Base-by-base conservation (phyloP, 2,329 filamentous ascomycete genomes). In the Aspergillus fijiensis region DNA sequence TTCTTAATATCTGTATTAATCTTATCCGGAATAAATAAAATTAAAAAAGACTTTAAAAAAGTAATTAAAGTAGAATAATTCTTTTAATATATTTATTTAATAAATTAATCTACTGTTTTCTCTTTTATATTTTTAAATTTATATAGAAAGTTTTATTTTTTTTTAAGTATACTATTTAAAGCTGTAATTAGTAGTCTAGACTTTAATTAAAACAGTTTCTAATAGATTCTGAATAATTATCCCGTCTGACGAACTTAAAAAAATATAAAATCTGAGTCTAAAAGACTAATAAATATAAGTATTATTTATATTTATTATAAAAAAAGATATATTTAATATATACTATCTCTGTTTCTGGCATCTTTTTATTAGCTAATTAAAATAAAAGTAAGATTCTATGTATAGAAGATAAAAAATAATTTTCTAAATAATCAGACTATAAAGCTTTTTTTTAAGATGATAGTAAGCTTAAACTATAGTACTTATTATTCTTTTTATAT, bases 161-260 rank as follows among this genome's bases (percentile, higher is more conserved):
- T 59, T 29, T 25, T 11, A 27, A 61, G 61, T 4, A 27, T 57
- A 23, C 49, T 33, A 5, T 33, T 42, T 31, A 63, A 50, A 5
- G 61, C 61, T 23, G 51, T 23, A 23, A 27, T 35, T 12, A 57
- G 57, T 9, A 31, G 49, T 39, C 33, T 61, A 14, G 48, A 61
- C 31, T 61, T 61, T 7, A 49, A 53, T 33, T 54, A 49, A 1
- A 61, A 51, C 45, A 62, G 51, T 14, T 53, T 57, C 27, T 49
- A 54, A 42, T 64, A 57, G 19, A 60, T 64, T 25, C 58, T 59
- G 21, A 60, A 64, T 5, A 47, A 29, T 14, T 48, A 51, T 16
- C 48, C 59, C n/a, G 47, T 42, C 14, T 55, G 29, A 5, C 45
- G 21, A 14, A 52, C 47, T 45, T 45, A 45, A n/a, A 59, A 33